Evolutionary conservation across 768 basidiomycete genomes (phyloP).

Genomic region (Mycena indigotica): DNA sequence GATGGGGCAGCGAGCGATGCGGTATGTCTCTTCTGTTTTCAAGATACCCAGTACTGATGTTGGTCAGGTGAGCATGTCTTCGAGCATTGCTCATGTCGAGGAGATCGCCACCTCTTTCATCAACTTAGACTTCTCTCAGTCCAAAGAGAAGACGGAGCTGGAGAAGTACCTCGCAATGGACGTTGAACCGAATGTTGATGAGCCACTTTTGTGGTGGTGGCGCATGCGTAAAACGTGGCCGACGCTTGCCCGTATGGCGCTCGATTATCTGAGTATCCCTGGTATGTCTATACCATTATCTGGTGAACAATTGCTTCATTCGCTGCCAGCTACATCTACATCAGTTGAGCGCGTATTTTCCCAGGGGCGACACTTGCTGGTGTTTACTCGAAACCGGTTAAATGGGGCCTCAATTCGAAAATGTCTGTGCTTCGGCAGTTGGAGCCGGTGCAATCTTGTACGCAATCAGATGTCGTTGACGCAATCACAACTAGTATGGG

Average conservation of each 20-base stretch:
- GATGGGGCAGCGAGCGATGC: not conserved
- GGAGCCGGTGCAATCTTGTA: conserved; percentile 32
- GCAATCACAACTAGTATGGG: not conserved
- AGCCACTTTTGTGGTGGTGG: conserved; percentile 36
- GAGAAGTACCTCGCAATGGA: conserved; percentile 30
- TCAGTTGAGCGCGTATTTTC: conserved; percentile 34
- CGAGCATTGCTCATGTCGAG: conserved; percentile 5
- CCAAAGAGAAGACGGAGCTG: conserved; percentile 30
- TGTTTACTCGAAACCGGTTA: conserved; percentile 29
- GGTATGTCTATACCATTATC: conserved; percentile 25
- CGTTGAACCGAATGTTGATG: conserved; percentile 20
- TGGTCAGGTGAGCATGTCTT: conserved; percentile 1
- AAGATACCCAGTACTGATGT: not conserved
- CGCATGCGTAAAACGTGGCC: conserved; percentile 27
- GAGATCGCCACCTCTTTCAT: conserved; percentile 32
- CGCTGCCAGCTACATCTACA: conserved; percentile 32
- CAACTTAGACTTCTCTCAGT: not conserved
- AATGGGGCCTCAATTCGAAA: conserved; percentile 28
- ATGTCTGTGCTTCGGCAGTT: conserved; percentile 36
- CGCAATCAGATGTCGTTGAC: conserved; percentile 28
- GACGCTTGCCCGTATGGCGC: conserved; percentile 34
- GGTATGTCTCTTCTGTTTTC: not conserved
- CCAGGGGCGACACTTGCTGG: conserved; percentile 28
- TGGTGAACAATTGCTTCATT: conserved; percentile 10
- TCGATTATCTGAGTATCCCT: conserved; percentile 35